Conservation (phyloP, 75 land plant genomes). For the Adiantum capillusveneris region DNA sequence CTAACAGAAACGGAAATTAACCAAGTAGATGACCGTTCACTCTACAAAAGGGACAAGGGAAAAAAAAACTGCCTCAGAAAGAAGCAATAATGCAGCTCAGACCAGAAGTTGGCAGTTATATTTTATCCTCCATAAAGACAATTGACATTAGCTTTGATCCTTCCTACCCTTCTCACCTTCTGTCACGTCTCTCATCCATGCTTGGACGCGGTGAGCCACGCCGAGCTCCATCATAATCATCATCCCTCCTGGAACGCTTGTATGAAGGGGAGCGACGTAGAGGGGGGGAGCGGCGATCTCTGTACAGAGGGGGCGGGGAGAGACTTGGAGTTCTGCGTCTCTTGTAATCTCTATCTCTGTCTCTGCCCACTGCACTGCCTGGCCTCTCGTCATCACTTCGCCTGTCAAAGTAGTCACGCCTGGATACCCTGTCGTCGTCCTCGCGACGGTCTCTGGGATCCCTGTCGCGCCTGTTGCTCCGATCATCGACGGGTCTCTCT, state of each 20-base stretch:
- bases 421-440: slow-evolving; percentile 46
- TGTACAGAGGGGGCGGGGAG: slow-evolving; percentile 21
- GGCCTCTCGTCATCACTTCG: slow-evolving; percentile 28
- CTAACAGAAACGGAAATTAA: no score
- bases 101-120: no score
- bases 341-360: slow-evolving; percentile 43
- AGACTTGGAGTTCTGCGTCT: slow-evolving; percentile 60
- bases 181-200: slow-evolving; percentile 1
- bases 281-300: background rate
- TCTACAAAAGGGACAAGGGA: no score
- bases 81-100: no score
- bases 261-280: slow-evolving; percentile 42
- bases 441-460: slow-evolving; percentile 50
- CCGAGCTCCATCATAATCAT: slow-evolving; percentile 26
- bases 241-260: slow-evolving; percentile 58
- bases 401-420: slow-evolving; percentile 33
- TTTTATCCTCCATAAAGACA: no score
- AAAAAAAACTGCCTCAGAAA: no score
- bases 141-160: no score
- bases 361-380: slow-evolving; percentile 17
- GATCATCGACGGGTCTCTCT: slow-evolving; percentile 8
- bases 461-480: slow-evolving; percentile 29
- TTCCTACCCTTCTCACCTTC: no score
- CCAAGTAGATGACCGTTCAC: no score
- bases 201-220: slow-evolving; percentile 36